A percentile compares a stretch with the other conserved stretches of the same genome.
phyloP scores from a whole-genome alignment of 129 eudicot genomes.

The Oenanthe sinensis region DNA sequence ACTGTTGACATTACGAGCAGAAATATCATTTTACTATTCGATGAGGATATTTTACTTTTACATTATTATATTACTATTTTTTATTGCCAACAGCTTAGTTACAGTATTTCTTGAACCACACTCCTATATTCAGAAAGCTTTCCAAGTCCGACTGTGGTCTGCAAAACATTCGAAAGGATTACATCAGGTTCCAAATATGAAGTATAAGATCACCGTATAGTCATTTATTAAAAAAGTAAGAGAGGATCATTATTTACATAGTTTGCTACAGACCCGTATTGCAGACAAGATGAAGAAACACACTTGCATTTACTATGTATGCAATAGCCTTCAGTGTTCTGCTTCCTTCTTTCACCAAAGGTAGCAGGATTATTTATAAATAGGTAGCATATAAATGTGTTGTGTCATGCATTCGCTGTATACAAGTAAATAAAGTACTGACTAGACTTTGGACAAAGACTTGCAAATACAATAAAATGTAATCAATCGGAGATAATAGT shows the following conservation, averaged over 20 bases:
- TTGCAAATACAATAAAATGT: neutral
- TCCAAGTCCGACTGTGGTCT: conserved; percentile 94
- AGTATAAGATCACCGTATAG: neutral
- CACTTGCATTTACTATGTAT: neutral
- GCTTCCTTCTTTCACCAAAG: neutral
- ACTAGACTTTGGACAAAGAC: neutral
- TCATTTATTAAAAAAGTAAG: neutral
- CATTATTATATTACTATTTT: neutral
- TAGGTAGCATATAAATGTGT: neutral
- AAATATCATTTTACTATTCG: neutral
- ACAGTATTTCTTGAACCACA: conserved; percentile 90
- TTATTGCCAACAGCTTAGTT: conserved; percentile 6
- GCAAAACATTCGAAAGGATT: conserved; percentile 26
- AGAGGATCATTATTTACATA: neutral
- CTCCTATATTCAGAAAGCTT: conserved; percentile 86
- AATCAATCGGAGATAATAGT: neutral
- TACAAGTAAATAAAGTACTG: neutral
- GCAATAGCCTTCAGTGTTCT: neutral
- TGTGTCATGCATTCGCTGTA: neutral
- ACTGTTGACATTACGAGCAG: no score
- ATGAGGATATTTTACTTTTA: neutral
- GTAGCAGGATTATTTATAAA: neutral
- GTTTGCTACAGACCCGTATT: neutral
- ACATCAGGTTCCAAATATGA: neutral
- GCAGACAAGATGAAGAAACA: neutral